Evolutionary conservation across 805 yeast species (phyloP), one percentile per base, ranked within the genome.

Genomic region (Ogataea ganodermae): DNA sequence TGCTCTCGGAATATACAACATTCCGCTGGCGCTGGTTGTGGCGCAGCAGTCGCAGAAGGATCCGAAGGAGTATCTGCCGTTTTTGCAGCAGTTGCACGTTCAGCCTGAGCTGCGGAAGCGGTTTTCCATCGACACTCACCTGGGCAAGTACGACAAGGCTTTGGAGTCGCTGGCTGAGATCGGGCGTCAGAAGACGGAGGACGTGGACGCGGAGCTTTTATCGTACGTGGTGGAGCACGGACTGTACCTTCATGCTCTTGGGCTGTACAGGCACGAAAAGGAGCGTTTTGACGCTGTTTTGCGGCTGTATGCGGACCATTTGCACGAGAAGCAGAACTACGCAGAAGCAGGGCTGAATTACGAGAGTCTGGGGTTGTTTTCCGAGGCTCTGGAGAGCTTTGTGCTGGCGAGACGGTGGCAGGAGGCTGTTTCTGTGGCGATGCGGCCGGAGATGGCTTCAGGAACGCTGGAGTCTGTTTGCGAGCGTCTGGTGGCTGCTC

Each of bases 31-130:
- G 0, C 74, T 94, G 48, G 75, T 78, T 10, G 83, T 94, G 49
- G 99, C 99, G 0, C 98, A 95, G 64, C 94, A 90, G 61, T 90
- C 97, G 0, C 98, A 92, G 67, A 91, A 86, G 75, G 99, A 94
- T 69, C 99, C 99, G 20, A 89, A 91, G 60, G 99, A 94, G 67
- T 94, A 94, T 58, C 71, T 94, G 44, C 97, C 99, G 43, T 94
- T 94, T 66, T 74, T 94, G 55, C 96, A 89, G 60, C 76, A 82
- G 40, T 72, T 94, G 45, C 85, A 88, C 55, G 79, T 78, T 33
- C 87, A 85, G 65, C 70, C 79, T 0, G 83, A 79, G 5, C 66
- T 81, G 46, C 79, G 96, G 50, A 80, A 83, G 55, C 76, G 79
- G 60, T 91, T 88, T 61, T 66, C 81, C 61, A 86, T 94, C 56